Conservation (phyloP, 495 filamentous ascomycete genomes). For the Endocarpon pusillum region DNA sequence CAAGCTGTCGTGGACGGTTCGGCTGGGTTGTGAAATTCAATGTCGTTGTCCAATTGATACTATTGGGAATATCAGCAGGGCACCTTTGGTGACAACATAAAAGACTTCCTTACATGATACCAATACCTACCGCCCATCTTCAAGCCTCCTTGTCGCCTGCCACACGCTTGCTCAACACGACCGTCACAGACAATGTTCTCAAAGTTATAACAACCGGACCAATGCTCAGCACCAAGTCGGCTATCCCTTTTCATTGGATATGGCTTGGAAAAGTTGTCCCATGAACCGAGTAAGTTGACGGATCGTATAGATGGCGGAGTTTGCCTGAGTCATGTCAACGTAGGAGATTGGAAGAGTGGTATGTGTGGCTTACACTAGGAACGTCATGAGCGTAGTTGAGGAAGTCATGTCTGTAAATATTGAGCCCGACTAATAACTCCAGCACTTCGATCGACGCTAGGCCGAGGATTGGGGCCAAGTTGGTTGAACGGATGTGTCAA, state of each 20-base stretch:
- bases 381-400: slow-evolving; percentile 61
- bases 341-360: slow-evolving; percentile 6
- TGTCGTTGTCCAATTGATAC: slow-evolving; percentile 63
- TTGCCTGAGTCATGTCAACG: slow-evolving; percentile 27
- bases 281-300: slow-evolving; percentile 73
- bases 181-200: slow-evolving; percentile 74
- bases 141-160: slow-evolving; percentile 56
- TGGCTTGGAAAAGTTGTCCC: slow-evolving; percentile 71
- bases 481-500: no score
- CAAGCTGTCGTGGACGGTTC: slow-evolving; percentile 61
- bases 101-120: slow-evolving; percentile 56
- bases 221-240: slow-evolving; percentile 50
- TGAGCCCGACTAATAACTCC: no score
- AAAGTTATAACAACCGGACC: slow-evolving; percentile 74
- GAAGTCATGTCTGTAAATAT: slow-evolving; percentile 33
- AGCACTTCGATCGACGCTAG: no score
- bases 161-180: slow-evolving; percentile 28
- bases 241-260: slow-evolving; percentile 67
- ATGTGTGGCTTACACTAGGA: slow-evolving; percentile 45
- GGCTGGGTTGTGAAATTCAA: slow-evolving; percentile 53
- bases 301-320: slow-evolving; percentile 48
- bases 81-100: neutral
- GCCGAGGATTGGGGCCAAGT: no score
- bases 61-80: slow-evolving; percentile 19
- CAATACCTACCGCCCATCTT: slow-evolving; percentile 90